phyloP scores from a whole-genome alignment of 345 rosid genomes.

The Lepidium sativum region DNA sequence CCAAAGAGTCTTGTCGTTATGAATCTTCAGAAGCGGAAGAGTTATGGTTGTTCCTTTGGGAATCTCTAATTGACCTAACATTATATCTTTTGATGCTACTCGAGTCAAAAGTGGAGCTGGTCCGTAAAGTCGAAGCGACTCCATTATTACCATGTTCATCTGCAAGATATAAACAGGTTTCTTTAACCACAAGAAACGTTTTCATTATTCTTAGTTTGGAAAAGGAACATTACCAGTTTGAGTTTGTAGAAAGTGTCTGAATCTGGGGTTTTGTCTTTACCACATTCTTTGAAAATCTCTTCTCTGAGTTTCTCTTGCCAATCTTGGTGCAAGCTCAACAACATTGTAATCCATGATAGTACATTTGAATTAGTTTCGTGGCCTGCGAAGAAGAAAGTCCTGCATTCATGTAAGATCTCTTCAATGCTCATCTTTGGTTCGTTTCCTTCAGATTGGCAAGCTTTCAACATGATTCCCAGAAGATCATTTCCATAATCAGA shows the following conservation, averaged over 20 bases:
- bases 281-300: slow-evolving; percentile 32
- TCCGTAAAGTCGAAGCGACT: slow-evolving; percentile 44
- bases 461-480: slow-evolving; percentile 32
- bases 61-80: slow-evolving; percentile 37
- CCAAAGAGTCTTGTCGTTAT: slow-evolving; percentile 39
- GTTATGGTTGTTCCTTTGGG: slow-evolving; percentile 33
- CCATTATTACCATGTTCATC: slow-evolving; percentile 51
- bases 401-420: slow-evolving; percentile 48
- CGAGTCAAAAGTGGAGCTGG: slow-evolving; percentile 25
- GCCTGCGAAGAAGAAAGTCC: slow-evolving; percentile 44
- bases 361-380: slow-evolving; percentile 38
- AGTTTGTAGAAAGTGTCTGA: slow-evolving; percentile 36
- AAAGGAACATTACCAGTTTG: slow-evolving; percentile 29
- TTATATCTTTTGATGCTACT: slow-evolving; percentile 28
- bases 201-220: background rate
- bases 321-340: slow-evolving; percentile 34
- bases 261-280: slow-evolving; percentile 28
- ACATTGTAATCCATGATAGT: slow-evolving; percentile 35
- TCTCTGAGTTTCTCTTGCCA: slow-evolving; percentile 47
- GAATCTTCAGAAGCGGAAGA: slow-evolving; percentile 28
- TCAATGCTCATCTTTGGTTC: slow-evolving; percentile 19
- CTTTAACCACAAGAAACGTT: background rate
- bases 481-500: slow-evolving; percentile 31
- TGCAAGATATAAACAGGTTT: slow-evolving; percentile 1
- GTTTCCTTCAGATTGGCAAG: slow-evolving; percentile 1